Evolutionary conservation across 2,329 filamentous ascomycete species (phyloP), one percentile per base, ranked within the genome.

Genomic region (Calonectria fujianensis): DNA sequence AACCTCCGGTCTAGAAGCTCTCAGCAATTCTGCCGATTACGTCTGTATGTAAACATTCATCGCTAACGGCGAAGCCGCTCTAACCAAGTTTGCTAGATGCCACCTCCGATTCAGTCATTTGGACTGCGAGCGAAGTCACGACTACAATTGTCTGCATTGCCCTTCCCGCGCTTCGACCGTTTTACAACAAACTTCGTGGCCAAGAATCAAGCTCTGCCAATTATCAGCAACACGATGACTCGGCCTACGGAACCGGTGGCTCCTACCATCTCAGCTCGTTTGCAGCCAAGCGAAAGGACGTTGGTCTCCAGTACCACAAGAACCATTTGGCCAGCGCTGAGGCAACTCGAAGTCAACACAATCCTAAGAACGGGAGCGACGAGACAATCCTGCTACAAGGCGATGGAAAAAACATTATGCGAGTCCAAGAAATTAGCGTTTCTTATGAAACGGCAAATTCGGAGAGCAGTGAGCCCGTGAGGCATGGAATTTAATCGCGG

Each of bases 81-180:
- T 70, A 18, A 71, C 48, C 16, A 1, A 14, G n/a, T 27, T 27
- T 35, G 3, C 6, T 29, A 74, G 74, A 65, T 32, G 74, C 74
- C 18, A 75, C 71, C 20, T 75, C 74, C 4, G 74, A 75, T 54
- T 75, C 71, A 2, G 74, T 74, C 29, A 70, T 75, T 39, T 75
- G 74, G 74, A 75, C 74, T n/a, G 74, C 74, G 31, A 75, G 74
- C 48, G 74, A 75, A 74, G 74, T 75, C 24, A 75, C 74, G 10
- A 74, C 71, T 7, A 75, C 71, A 10, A 69, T 75, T 11, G 64
- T 75, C 39, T 75, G 74, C 39, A 39, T 75, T 32, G 71, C 71
- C 13, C 74, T 72, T 14, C 74, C 74, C 8, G 74, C 71, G 1
- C 67, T 75, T 6, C 67, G 71, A 41, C 71, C 74, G 1, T 50